Conservation (phyloP, 1,139 yeast genomes). For the Yamadazyma triangularis region DNA sequence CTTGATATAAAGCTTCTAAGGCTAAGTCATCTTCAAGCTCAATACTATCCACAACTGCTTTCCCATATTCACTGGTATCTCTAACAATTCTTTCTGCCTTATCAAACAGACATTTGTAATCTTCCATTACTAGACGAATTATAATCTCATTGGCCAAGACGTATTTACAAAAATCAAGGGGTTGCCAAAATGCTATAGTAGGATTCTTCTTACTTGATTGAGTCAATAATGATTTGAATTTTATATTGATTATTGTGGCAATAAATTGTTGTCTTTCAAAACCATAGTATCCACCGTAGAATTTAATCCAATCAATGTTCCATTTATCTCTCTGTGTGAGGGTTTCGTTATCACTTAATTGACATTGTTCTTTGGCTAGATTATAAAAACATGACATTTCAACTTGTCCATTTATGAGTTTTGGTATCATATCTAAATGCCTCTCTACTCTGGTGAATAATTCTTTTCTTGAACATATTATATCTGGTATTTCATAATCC, state of each 20-base stretch:
- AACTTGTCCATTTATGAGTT: constrained; percentile 38
- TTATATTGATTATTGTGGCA: constrained; percentile 30
- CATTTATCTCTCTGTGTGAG: constrained; percentile 47
- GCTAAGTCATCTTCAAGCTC: constrained; percentile 21
- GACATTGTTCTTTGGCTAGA: constrained; percentile 37
- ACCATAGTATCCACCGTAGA: constrained; percentile 63
- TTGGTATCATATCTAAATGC: constrained; percentile 30
- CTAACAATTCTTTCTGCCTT: constrained; percentile 44
- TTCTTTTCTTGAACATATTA: constrained; percentile 20
- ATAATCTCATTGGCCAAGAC: constrained; percentile 64
- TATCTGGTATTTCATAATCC: constrained; percentile 19
- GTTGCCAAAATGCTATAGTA: constrained; percentile 59
- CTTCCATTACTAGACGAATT: constrained; percentile 47
- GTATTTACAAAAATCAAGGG: constrained; percentile 49
- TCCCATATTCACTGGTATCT: constrained; percentile 55
- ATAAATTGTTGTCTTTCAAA: constrained; percentile 50
- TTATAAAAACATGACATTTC: constrained; percentile 45
- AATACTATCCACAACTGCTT: constrained; percentile 37
- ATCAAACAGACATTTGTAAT: constrained; percentile 29
- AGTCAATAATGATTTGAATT: constrained; percentile 23
- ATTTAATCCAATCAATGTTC: constrained; percentile 41
- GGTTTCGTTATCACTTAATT: constrained; percentile 34
- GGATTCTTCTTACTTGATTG: constrained; percentile 25
- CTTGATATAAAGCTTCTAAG: neutral
- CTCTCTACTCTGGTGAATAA: constrained; percentile 22